Conservation (phyloP, 768 basidiomycete genomes). For the Rhizopogon salebrosus region DNA sequence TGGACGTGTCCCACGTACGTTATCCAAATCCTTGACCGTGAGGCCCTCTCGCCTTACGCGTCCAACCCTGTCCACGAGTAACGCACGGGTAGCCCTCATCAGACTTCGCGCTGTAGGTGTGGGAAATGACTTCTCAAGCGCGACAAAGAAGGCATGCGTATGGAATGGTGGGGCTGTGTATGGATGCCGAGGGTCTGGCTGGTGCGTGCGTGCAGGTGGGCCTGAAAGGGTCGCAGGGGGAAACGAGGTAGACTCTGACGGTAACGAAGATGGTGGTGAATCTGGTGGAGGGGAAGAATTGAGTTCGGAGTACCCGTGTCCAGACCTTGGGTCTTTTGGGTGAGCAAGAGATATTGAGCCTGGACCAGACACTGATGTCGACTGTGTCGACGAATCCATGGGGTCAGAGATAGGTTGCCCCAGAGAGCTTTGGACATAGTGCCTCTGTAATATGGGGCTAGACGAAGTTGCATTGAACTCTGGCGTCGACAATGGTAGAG, state of each 20-base stretch:
- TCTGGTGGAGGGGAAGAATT: background rate
- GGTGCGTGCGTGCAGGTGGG: slow-evolving; percentile 4
- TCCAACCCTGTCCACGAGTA: slow-evolving; percentile 72
- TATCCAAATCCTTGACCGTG: slow-evolving; percentile 74
- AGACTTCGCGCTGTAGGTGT: slow-evolving; percentile 69
- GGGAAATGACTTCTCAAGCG: slow-evolving; percentile 70
- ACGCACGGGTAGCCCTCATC: slow-evolving; percentile 78
- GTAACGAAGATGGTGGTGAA: background rate
- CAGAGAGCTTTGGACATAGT: background rate
- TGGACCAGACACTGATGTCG: slow-evolving; percentile 1
- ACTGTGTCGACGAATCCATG: background rate
- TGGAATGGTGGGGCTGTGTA: slow-evolving; percentile 76
- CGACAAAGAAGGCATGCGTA: slow-evolving; percentile 72
- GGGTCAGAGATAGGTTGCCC: slow-evolving; percentile 3
- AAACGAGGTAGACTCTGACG: background rate
- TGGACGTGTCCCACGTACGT: slow-evolving; percentile 43
- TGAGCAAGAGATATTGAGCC: slow-evolving; percentile 10
- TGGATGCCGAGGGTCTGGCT: slow-evolving; percentile 12
- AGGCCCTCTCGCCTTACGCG: slow-evolving; percentile 69
- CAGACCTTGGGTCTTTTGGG: slow-evolving; percentile 12
- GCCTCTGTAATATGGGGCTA: background rate
- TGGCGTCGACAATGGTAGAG: background rate
- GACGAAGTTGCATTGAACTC: background rate
- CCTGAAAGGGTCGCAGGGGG: slow-evolving; percentile 13
- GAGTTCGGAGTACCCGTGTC: slow-evolving; percentile 5